Conservation (phyloP, 352 stramenopile species). For the Phytophthora palmivora region DNA sequence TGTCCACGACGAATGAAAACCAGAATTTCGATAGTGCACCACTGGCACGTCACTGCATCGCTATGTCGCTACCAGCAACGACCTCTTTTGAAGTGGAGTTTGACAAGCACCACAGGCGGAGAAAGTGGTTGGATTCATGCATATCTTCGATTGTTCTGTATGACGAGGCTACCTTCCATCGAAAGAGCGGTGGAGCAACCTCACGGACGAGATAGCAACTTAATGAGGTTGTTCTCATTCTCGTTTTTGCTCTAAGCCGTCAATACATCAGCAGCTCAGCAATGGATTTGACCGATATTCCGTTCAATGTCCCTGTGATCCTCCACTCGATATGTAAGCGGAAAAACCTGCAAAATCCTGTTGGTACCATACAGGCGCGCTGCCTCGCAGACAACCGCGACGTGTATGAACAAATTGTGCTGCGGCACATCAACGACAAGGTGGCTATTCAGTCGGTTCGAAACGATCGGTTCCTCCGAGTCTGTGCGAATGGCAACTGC, state of each 20-base stretch:
- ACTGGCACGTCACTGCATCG: too few species aligned
- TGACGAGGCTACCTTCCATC: not conserved
- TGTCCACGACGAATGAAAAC: too few species aligned
- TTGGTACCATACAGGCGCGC: slow-evolving; percentile 15
- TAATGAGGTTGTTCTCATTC: not conserved
- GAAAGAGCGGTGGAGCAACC: not conserved
- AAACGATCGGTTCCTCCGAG: slow-evolving; percentile 27
- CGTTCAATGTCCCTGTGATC: slow-evolving; percentile 31
- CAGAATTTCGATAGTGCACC: too few species aligned
- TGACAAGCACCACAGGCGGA: not conserved
- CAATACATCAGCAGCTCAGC: not conserved
- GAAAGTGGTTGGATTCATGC: not conserved
- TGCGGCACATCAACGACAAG: slow-evolving; percentile 28
- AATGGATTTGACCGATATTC: slow-evolving; percentile 23
- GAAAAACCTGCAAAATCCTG: slow-evolving; percentile 33
- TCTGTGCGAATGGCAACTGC: slow-evolving; percentile 19
- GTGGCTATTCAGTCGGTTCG: slow-evolving; percentile 33
- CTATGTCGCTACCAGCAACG: not conserved
- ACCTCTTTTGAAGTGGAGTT: not conserved
- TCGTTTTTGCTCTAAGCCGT: not conserved
- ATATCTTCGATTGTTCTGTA: not conserved
- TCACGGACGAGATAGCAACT: not conserved
- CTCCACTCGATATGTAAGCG: slow-evolving; percentile 17
- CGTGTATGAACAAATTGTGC: slow-evolving; percentile 28
- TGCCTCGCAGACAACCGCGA: slow-evolving; percentile 13